Conservation (phyloP, 164 flowering plant genomes). For the Nelumbo lutea region DNA sequence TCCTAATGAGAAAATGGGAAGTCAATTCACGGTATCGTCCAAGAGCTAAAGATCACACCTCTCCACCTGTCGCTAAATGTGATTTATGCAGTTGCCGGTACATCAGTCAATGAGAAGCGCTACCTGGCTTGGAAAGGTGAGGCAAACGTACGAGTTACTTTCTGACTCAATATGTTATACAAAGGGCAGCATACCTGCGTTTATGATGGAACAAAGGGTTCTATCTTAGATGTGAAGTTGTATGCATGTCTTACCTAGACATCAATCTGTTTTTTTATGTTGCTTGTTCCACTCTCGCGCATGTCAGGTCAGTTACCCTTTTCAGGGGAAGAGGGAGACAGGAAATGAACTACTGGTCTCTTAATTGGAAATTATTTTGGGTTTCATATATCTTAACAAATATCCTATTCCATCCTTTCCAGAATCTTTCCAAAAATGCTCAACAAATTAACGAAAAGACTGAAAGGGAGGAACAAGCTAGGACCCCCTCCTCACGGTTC, state of each 20-base stretch:
- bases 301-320: too few species aligned
- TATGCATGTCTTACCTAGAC: too few species aligned
- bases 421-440: conserved; percentile 26
- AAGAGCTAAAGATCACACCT: conserved; percentile 43
- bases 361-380: too few species aligned
- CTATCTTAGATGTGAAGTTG: not conserved
- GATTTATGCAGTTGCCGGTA: conserved; percentile 49
- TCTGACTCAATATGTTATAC: too few species aligned
- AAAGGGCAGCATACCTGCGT: not conserved
- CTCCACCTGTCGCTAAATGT: conserved; percentile 38
- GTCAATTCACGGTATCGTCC: conserved; percentile 51
- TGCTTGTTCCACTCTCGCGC: too few species aligned
- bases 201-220: not conserved
- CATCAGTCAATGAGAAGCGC: conserved; percentile 41
- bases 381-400: too few species aligned
- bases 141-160: not conserved
- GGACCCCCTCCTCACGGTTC: too few species aligned
- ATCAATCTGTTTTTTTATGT: too few species aligned
- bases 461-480: conserved; percentile 15
- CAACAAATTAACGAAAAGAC: conserved; percentile 18
- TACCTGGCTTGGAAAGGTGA: conserved; percentile 60
- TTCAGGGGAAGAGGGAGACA: too few species aligned
- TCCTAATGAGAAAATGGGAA: conserved; percentile 73
- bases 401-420: not conserved
- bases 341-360: too few species aligned